phyloP scores from a whole-genome alignment of 805 yeast species.

The Clavispora carvajalis region DNA sequence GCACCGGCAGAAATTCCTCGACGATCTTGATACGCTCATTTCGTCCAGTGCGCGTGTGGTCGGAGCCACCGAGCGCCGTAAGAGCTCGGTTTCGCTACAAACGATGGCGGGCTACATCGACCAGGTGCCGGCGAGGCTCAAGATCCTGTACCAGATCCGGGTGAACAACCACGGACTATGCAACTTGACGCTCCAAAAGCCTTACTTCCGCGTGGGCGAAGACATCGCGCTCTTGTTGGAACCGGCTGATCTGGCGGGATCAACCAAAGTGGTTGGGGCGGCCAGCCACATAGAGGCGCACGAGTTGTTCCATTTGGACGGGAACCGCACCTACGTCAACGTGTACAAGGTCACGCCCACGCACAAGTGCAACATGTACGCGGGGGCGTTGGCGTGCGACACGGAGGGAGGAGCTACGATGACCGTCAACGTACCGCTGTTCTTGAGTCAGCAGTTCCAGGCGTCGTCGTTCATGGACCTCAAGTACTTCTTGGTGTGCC shows the following conservation, averaged over 20 bases:
- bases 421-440: conserved; percentile 26
- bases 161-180: conserved; percentile 32
- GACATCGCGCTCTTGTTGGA: conserved; percentile 31
- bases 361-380: conserved; percentile 28
- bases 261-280: conserved; percentile 28
- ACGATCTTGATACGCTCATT: conserved; percentile 29
- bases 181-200: conserved; percentile 25
- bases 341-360: conserved; percentile 31
- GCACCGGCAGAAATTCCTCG: conserved; percentile 12
- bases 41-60: conserved; percentile 29
- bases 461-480: conserved; percentile 31
- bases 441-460: conserved; percentile 33
- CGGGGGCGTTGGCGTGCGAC: conserved; percentile 18
- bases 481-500: conserved; percentile 31
- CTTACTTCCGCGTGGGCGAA: conserved; percentile 35
- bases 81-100: conserved; percentile 18
- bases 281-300: conserved; percentile 35
- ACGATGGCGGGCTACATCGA: conserved; percentile 10
- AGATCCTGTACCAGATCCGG: conserved; percentile 26
- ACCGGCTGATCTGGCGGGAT: conserved; percentile 2
- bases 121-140: conserved; percentile 9
- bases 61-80: conserved; percentile 28
- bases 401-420: conserved; percentile 9
- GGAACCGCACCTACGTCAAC: conserved; percentile 15
- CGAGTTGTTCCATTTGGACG: conserved; percentile 26